Percentiles rank a stretch among this genome's conserved stretches.
These are phyloP conservation scores for Mucor saturninus DNA, from an alignment of 371 early-diverging fungal species.

Conservation along the genomic window DNA sequence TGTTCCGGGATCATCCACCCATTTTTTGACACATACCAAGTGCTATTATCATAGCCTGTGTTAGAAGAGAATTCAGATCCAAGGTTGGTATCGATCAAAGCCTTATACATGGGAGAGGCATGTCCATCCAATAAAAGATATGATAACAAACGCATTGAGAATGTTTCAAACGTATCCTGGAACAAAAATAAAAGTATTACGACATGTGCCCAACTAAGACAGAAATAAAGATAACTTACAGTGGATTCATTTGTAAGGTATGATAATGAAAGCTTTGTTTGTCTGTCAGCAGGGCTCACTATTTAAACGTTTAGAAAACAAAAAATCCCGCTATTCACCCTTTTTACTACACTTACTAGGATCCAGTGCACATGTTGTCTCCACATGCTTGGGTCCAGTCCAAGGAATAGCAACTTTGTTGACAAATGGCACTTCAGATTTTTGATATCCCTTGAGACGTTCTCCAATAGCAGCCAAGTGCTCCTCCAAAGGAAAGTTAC, in stretches of 20 bases:
- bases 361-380: slow-evolving; percentile 74
- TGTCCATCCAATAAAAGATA: slow-evolving; percentile 86
- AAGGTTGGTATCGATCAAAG: slow-evolving; percentile 92
- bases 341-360: slow-evolving; percentile 57
- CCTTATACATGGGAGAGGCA: slow-evolving; percentile 93
- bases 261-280: slow-evolving; percentile 76
- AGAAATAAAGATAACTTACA: slow-evolving; percentile 40
- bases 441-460: slow-evolving; percentile 50
- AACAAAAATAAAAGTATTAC: background rate
- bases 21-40: slow-evolving; percentile 41
- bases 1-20: background rate
- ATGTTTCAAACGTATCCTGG: slow-evolving; percentile 82
- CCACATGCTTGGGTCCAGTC: slow-evolving; percentile 52
- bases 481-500: slow-evolving; percentile 74
- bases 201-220: background rate
- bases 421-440: slow-evolving; percentile 46
- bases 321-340: background rate
- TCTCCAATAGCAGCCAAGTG: slow-evolving; percentile 74
- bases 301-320: slow-evolving; percentile 4
- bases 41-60: slow-evolving; percentile 85
- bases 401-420: slow-evolving; percentile 61
- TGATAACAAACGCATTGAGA: slow-evolving; percentile 80
- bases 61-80: slow-evolving; percentile 91
- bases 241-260: slow-evolving; percentile 81
- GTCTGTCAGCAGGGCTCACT: slow-evolving; percentile 83